Conservation (phyloP, 73 alveolate species). For the Paramecium primaurelia region DNA sequence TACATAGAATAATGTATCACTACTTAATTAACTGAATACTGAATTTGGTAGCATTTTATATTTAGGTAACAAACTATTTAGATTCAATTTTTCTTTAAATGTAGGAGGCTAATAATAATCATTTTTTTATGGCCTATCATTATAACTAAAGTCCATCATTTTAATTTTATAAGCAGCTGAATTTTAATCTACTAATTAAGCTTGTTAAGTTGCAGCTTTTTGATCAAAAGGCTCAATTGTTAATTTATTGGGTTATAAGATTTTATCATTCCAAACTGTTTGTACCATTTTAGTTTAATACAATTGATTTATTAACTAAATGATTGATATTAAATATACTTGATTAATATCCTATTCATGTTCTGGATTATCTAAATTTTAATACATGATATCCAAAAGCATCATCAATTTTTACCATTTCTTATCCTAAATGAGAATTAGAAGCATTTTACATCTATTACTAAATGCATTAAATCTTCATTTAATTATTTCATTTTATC, state of each 20-base stretch:
- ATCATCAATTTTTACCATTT: not conserved
- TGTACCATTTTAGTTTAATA: not conserved
- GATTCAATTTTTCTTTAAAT: slow-evolving; percentile 20
- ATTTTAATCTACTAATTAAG: slow-evolving; percentile 34
- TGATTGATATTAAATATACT: not conserved
- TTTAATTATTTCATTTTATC: not conserved
- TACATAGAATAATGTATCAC: slow-evolving; percentile 2
- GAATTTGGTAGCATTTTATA: not conserved
- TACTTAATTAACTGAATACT: not conserved
- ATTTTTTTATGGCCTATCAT: slow-evolving; percentile 11
- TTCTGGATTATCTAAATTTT: slow-evolving; percentile 29
- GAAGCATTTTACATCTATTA: not conserved
- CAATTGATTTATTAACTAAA: not conserved
- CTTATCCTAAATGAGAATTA: not conserved
- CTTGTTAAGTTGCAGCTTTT: not conserved
- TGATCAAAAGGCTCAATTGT: not conserved
- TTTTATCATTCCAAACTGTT: not conserved
- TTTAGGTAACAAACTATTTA: slow-evolving; percentile 23
- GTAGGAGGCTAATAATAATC: slow-evolving; percentile 23
- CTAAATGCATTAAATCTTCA: not conserved
- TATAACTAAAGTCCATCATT: slow-evolving; percentile 31
- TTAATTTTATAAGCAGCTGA: not conserved
- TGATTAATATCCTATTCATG: slow-evolving; percentile 10
- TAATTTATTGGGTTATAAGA: not conserved
- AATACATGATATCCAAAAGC: not conserved